phyloP scores from a whole-genome alignment of 2,329 filamentous ascomycete species.

The Mycosphaerella arachidis region DNA sequence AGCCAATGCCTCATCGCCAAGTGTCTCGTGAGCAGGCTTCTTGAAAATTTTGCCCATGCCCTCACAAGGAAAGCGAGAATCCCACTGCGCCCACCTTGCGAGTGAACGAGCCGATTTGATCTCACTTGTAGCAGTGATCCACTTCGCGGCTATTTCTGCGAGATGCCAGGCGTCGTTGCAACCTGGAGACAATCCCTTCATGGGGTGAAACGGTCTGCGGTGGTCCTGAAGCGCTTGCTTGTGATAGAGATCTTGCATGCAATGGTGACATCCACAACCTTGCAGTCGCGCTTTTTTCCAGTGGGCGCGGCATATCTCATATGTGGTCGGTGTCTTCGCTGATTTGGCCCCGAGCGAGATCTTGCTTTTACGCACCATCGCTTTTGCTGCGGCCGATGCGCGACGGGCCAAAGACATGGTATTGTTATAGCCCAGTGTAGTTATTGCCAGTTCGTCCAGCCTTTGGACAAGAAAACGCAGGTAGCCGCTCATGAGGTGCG shows the following conservation, averaged over 20 bases:
- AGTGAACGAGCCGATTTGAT: background rate
- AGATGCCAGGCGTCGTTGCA: conserved; percentile 5
- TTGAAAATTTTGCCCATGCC: background rate
- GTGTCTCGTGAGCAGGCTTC: background rate
- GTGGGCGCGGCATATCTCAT: background rate
- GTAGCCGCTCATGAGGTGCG: background rate
- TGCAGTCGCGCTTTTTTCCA: background rate
- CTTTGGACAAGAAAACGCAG: background rate
- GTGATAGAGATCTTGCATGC: background rate
- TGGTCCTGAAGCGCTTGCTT: background rate
- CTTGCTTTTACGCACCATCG: background rate
- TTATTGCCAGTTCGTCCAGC: too few species aligned
- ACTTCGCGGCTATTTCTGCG: background rate
- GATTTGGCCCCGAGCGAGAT: background rate
- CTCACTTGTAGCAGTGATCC: background rate
- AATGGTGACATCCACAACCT: background rate
- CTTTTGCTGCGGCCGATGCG: background rate
- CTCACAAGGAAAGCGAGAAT: background rate
- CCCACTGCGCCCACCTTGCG: background rate
- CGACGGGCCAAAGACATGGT: background rate
- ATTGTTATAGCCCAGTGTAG: background rate
- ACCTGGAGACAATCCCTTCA: background rate
- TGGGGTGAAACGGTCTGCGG: background rate
- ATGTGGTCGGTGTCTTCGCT: background rate
- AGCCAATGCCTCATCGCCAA: background rate